These are phyloP conservation scores for Chionographis japonica DNA, from an alignment of 106 monocot species.

Conservation along the genomic window DNA sequence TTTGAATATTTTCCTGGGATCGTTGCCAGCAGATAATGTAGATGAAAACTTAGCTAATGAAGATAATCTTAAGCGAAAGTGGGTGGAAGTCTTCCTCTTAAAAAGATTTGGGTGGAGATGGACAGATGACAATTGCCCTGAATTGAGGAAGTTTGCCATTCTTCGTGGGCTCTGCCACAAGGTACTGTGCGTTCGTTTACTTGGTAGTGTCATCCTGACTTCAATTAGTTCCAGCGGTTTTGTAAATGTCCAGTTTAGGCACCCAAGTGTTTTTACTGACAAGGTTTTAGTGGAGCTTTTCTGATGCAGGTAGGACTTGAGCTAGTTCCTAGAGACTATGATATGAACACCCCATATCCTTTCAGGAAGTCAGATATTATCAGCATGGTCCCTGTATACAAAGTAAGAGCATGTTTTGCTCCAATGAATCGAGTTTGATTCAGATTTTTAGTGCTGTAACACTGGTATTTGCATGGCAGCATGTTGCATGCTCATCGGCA, in stretches of 20 bases:
- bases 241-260: too few species aligned
- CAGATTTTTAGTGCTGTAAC: not conserved
- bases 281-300: slow-evolving; percentile 1
- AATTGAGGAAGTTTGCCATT: slow-evolving; percentile 81
- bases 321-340: slow-evolving; percentile 81
- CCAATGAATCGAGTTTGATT: slow-evolving; percentile 1
- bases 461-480: slow-evolving; percentile 43
- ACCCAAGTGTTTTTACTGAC: too few species aligned
- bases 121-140: slow-evolving; percentile 48
- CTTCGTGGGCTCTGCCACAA: slow-evolving; percentile 95
- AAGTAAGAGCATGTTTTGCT: slow-evolving; percentile 42
- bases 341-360: slow-evolving; percentile 67
- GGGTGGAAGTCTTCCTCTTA: slow-evolving; percentile 64
- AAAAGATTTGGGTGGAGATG: slow-evolving; percentile 89
- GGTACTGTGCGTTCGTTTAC: slow-evolving; percentile 38
- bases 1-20: slow-evolving; percentile 81
- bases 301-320: slow-evolving; percentile 83
- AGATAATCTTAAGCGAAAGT: slow-evolving; percentile 48
- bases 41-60: slow-evolving; percentile 28
- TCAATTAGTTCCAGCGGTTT: not conserved
- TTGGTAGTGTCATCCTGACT: not conserved
- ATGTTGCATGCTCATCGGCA: slow-evolving; percentile 92
- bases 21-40: slow-evolving; percentile 34
- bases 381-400: slow-evolving; percentile 90
- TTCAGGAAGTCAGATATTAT: slow-evolving; percentile 81